A percentile compares a stretch with the other conserved stretches of the same genome.
These are phyloP conservation scores for Apophysomyces ossiformis DNA, from an alignment of 371 early-diverging fungal species.

Conservation along the genomic window DNA sequence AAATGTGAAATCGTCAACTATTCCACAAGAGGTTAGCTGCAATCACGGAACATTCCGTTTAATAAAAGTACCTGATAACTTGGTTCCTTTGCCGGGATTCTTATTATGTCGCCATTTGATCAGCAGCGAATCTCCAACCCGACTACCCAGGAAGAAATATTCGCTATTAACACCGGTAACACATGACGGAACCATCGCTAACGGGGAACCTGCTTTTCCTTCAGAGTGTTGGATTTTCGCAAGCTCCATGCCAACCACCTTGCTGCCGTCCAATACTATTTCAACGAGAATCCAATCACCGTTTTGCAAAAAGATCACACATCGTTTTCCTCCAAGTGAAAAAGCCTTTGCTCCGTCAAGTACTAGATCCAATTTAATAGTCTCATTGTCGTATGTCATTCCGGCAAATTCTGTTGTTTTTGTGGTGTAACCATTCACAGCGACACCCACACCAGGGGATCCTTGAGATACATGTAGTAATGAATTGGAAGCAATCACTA, in stretches of 20 bases:
- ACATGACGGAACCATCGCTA: conserved; percentile 62
- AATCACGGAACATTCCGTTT: neutral
- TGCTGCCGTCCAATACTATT: conserved; percentile 70
- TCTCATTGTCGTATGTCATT: conserved; percentile 44
- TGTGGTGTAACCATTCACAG: conserved; percentile 72
- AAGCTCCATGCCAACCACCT: conserved; percentile 54
- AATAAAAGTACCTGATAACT: conserved; percentile 13
- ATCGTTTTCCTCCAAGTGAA: conserved; percentile 53
- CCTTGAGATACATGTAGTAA: conserved; percentile 90
- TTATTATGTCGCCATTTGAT: conserved; percentile 60
- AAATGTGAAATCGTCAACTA: conserved; percentile 53
- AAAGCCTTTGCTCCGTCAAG: conserved; percentile 64
- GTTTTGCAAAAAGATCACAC: conserved; percentile 62
- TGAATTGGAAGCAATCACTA: conserved; percentile 81
- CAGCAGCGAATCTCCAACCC: conserved; percentile 81
- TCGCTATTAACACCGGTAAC: conserved; percentile 57
- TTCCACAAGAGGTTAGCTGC: neutral
- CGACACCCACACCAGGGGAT: conserved; percentile 73
- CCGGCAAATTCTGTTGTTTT: conserved; percentile 58
- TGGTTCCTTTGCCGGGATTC: conserved; percentile 12
- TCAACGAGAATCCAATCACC: conserved; percentile 77
- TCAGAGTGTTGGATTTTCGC: conserved; percentile 25
- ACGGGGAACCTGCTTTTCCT: conserved; percentile 16
- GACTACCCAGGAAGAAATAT: conserved; percentile 83
- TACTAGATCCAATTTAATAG: conserved; percentile 35